Percentiles rank a stretch among this genome's conserved stretches.
Conservation (phyloP, 2,329 filamentous ascomycete species). For the Chrysosporium keratinophilum region DNA sequence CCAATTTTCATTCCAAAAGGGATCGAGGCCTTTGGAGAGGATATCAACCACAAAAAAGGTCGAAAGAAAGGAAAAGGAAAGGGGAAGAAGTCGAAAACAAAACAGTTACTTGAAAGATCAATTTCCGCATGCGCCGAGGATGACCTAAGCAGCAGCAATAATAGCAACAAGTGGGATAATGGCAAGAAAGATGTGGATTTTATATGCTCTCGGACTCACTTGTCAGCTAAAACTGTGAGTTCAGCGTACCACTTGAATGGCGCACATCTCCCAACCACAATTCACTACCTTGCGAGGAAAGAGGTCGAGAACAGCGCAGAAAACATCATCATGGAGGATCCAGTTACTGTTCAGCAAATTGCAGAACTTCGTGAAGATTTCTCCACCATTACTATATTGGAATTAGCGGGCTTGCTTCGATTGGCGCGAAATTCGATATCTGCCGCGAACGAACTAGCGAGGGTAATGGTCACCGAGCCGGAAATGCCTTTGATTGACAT, state of each 20-base stretch:
- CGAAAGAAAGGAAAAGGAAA: constrained; percentile 39
- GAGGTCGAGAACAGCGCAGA: constrained; percentile 34
- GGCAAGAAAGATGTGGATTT: constrained; percentile 51
- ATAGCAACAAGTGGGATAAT: constrained; percentile 49
- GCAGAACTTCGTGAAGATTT: constrained; percentile 47
- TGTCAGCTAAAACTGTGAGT: constrained; percentile 39
- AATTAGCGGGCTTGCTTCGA: constrained; percentile 45
- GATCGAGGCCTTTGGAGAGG: constrained; percentile 68
- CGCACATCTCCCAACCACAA: constrained; percentile 46
- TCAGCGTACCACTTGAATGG: constrained; percentile 51
- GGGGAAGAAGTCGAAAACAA: constrained; percentile 27
- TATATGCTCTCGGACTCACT: constrained; percentile 42
- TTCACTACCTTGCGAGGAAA: constrained; percentile 44
- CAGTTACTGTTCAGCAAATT: constrained; percentile 40
- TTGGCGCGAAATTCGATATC: constrained; percentile 49
- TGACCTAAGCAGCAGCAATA: constrained; percentile 9
- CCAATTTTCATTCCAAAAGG: constrained; percentile 50
- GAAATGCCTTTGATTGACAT: constrained; percentile 26
- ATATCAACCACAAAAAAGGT: constrained; percentile 37
- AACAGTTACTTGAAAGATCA: constrained; percentile 22
- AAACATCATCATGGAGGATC: constrained; percentile 31
- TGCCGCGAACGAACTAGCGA: constrained; percentile 51
- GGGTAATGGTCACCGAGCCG: constrained; percentile 38
- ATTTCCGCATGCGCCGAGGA: neutral
- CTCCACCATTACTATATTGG: constrained; percentile 39